A percentile compares a stretch with the other conserved stretches of the same genome.
phyloP scores from a whole-genome alignment of 192 early-diverging fungal genomes.

The Ambispora gerdemannii region DNA sequence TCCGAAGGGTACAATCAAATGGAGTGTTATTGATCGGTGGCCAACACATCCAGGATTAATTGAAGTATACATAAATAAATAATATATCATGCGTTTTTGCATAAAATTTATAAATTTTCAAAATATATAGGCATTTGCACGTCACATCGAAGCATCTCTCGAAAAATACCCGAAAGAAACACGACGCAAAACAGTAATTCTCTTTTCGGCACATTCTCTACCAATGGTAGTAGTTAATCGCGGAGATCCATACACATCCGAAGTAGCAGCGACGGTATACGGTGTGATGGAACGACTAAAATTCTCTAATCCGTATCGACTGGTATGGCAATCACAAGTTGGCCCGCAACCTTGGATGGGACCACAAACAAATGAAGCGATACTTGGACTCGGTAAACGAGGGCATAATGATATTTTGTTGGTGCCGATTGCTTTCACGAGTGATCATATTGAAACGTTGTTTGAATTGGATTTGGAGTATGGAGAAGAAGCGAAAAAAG shows the following conservation, averaged over 20 bases:
- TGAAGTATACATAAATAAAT: conserved; percentile 42
- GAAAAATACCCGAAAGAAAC: conserved; percentile 59
- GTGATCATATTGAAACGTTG: conserved; percentile 95
- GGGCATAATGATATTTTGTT: conserved; percentile 80
- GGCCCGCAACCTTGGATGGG: conserved; percentile 91
- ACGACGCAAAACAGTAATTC: conserved; percentile 70
- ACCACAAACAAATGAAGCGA: conserved; percentile 79
- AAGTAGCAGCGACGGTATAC: conserved; percentile 82
- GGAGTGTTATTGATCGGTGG: conserved; percentile 97
- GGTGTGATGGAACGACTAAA: conserved; percentile 75
- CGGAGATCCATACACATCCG: conserved; percentile 84
- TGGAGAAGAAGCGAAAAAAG: conserved; percentile 76
- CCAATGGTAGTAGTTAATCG: conserved; percentile 91
- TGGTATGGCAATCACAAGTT: conserved; percentile 96
- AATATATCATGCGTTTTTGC: neutral
- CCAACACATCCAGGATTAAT: conserved; percentile 83
- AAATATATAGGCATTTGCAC: conserved; percentile 62
- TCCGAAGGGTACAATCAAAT: conserved; percentile 65
- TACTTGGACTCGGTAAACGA: conserved; percentile 70
- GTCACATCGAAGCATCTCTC: conserved; percentile 70
- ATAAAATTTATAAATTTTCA: neutral
- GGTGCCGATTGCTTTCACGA: conserved; percentile 94
- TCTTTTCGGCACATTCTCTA: conserved; percentile 96
- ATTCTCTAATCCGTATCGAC: conserved; percentile 74
- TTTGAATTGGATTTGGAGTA: conserved; percentile 97